phyloP scores from a whole-genome alignment of 345 rosid genomes.

The Eucalyptus globulus region DNA sequence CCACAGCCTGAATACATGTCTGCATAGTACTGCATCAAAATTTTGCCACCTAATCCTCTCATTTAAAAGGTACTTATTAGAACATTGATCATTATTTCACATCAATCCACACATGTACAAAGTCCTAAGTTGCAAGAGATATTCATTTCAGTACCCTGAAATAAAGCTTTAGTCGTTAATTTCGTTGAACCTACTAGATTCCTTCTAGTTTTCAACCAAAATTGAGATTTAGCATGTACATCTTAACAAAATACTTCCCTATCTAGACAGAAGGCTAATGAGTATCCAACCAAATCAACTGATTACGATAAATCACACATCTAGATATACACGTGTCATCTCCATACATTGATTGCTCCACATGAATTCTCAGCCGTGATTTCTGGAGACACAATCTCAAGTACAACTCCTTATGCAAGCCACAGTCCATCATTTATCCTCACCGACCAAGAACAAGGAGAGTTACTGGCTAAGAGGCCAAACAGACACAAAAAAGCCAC shows the following conservation, averaged over 20 bases:
- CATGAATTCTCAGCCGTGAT: not conserved
- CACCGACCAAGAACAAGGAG: not conserved
- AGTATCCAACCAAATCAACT: not conserved
- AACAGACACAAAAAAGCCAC: not conserved
- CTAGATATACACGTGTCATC: not conserved
- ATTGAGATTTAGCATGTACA: not conserved
- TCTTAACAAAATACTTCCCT: not conserved
- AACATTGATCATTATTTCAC: not conserved
- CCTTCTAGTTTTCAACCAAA: not conserved
- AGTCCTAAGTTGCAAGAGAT: not conserved
- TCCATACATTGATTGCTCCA: not conserved
- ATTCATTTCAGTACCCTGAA: not conserved
- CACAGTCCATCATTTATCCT: not conserved
- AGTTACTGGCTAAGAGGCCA: not conserved
- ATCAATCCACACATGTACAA: not conserved
- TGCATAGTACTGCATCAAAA: not conserved
- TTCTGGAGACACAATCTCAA: not conserved
- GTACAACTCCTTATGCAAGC: not conserved
- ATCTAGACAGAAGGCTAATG: not conserved
- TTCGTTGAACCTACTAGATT: not conserved
- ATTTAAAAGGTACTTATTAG: not conserved
- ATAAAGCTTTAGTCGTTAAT: not conserved
- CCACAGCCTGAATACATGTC: not conserved
- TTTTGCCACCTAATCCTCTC: not conserved
- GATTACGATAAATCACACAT: not conserved